A percentile compares a stretch with the other conserved stretches of the same genome.
phyloP scores from a whole-genome alignment of 164 flowering plant species.

The Aristolochia contorta region DNA sequence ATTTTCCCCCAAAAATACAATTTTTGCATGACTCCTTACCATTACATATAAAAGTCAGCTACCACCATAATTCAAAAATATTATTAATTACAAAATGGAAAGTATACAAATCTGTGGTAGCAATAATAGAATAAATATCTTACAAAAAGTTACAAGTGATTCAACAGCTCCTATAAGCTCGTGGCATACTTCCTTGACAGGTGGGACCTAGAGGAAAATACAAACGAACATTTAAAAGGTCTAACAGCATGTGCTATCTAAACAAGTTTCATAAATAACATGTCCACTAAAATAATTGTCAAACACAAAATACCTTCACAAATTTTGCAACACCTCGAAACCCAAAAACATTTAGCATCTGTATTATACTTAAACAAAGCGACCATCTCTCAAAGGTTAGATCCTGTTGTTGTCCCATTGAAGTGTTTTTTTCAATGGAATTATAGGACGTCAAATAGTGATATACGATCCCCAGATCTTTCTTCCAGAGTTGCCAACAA shows the following conservation, averaged over 20 bases:
- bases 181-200: slow-evolving; percentile 85
- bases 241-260: background rate
- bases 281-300: background rate
- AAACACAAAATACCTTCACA: slow-evolving; percentile 48
- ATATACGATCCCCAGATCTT: slow-evolving; percentile 71
- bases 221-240: background rate
- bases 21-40: no score
- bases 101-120: background rate
- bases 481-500: slow-evolving; percentile 92
- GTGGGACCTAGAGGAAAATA: slow-evolving; percentile 43
- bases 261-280: no score
- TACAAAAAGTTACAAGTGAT: slow-evolving; percentile 79
- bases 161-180: slow-evolving; percentile 64
- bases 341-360: slow-evolving; percentile 69
- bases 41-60: no score
- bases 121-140: slow-evolving; percentile 19
- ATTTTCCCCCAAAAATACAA: no score
- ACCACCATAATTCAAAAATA: no score
- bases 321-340: slow-evolving; percentile 72
- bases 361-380: slow-evolving; percentile 68
- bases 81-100: background rate
- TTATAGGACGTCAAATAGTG: slow-evolving; percentile 49
- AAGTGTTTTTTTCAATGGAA: no score
- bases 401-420: slow-evolving; percentile 44
- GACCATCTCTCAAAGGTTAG: slow-evolving; percentile 86